Conservation (phyloP, 805 yeast genomes). For the Wickerhamiella brachini region DNA sequence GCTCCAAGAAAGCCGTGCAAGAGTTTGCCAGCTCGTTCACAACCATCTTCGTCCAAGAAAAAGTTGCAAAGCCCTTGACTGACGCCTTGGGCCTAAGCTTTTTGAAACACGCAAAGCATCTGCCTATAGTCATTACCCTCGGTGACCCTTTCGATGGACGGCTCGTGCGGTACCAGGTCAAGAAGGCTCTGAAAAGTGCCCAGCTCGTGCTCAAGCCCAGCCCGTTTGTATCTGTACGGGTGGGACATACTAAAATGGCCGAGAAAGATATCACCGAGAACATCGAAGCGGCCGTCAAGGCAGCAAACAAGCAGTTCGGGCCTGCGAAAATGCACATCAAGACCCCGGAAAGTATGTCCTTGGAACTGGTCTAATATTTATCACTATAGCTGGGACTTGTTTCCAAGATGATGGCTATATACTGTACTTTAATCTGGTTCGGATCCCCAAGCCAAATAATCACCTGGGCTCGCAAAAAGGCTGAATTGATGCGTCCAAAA, state of each 20-base stretch:
- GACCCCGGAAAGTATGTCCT: slow-evolving; percentile 16
- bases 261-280: slow-evolving; percentile 11
- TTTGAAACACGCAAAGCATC: slow-evolving; percentile 12
- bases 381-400: no score
- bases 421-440: no score
- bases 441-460: no score
- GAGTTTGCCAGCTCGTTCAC: slow-evolving; percentile 15
- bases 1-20: slow-evolving; percentile 12
- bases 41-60: slow-evolving; percentile 14
- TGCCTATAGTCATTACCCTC: slow-evolving; percentile 13
- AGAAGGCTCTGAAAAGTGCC: slow-evolving; percentile 5
- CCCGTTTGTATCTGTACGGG: slow-evolving; percentile 9
- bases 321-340: slow-evolving; percentile 12
- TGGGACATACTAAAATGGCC: slow-evolving; percentile 19
- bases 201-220: slow-evolving; percentile 16
- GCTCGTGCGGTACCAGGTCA: slow-evolving; percentile 5
- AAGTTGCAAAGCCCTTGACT: slow-evolving; percentile 13
- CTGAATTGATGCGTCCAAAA: no score
- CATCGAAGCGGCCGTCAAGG: slow-evolving; percentile 10
- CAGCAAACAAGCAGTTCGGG: slow-evolving; percentile 8
- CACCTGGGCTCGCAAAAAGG: no score
- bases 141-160: slow-evolving; percentile 5
- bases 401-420: no score
- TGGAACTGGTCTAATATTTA: slow-evolving; percentile 2
- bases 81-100: slow-evolving; percentile 16